These are phyloP conservation scores for Fomes fomentarius DNA, from an alignment of 1,284 basidiomycete species.

Conservation along the genomic window DNA sequence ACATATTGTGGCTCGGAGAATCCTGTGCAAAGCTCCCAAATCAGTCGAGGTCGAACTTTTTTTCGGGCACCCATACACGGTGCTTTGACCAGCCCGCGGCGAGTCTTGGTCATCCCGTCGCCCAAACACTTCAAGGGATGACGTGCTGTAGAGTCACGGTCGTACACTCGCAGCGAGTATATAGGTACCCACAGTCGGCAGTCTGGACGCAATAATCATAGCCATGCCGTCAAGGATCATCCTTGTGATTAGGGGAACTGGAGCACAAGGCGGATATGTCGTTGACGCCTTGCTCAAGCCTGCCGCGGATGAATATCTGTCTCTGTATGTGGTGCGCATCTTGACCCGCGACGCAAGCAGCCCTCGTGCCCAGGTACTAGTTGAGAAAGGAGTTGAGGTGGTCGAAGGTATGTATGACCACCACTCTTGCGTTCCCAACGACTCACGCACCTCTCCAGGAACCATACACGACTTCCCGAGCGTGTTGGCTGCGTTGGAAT, in stretches of 20 bases:
- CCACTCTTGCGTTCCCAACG: not conserved
- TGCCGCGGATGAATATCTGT: conserved; percentile 41
- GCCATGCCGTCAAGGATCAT: too few species aligned
- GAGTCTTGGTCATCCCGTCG: too few species aligned
- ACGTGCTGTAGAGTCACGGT: too few species aligned
- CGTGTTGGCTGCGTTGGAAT: conserved; percentile 40
- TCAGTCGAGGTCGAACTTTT: too few species aligned
- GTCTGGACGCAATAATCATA: too few species aligned
- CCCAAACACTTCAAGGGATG: too few species aligned
- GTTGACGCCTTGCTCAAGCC: conserved; percentile 45
- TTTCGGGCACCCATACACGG: too few species aligned
- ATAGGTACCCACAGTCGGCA: too few species aligned
- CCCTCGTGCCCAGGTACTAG: conserved; percentile 40
- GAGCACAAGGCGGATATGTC: conserved; percentile 50
- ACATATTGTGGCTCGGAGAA: too few species aligned
- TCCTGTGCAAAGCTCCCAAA: too few species aligned
- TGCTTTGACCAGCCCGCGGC: too few species aligned
- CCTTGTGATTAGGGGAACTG: conserved; percentile 54
- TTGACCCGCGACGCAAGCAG: conserved; percentile 46
- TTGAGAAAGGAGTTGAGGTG: conserved; percentile 43
- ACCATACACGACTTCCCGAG: conserved; percentile 34
- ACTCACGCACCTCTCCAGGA: conserved; percentile 9
- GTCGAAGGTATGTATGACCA: conserved; percentile 38
- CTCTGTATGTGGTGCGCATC: conserved; percentile 49
- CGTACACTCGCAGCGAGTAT: too few species aligned